phyloP scores from a whole-genome alignment of 2,329 filamentous ascomycete species.

The Fusarium multiceps region DNA sequence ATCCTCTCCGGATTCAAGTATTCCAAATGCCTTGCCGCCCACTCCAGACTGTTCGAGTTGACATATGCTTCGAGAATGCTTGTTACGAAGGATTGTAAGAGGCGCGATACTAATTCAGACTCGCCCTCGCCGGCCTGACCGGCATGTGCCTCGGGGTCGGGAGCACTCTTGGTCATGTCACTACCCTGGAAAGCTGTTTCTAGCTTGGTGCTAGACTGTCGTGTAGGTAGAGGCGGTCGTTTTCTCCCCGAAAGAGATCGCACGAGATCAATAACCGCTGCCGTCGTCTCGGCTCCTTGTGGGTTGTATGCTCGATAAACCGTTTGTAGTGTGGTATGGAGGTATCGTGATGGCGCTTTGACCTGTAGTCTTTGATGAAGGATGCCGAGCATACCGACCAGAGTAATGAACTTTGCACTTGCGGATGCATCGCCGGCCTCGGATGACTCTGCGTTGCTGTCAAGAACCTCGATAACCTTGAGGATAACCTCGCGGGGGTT shows the following conservation, averaged over 20 bases:
- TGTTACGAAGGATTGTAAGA: slow-evolving; percentile 82
- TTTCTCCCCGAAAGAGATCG: slow-evolving; percentile 75
- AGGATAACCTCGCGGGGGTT: slow-evolving; percentile 86
- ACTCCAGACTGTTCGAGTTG: slow-evolving; percentile 68
- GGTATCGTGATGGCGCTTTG: slow-evolving; percentile 80
- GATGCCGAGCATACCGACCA: slow-evolving; percentile 78
- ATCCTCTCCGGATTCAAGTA: slow-evolving; percentile 72
- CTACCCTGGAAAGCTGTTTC: slow-evolving; percentile 67
- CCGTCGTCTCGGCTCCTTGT: slow-evolving; percentile 73
- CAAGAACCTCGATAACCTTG: slow-evolving; percentile 80
- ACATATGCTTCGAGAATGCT: slow-evolving; percentile 81
- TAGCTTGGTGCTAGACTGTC: slow-evolving; percentile 68
- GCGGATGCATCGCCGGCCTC: slow-evolving; percentile 52
- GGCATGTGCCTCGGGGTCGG: slow-evolving; percentile 68
- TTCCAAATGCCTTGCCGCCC: slow-evolving; percentile 75
- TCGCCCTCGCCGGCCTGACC: slow-evolving; percentile 63
- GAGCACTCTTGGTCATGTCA: slow-evolving; percentile 65
- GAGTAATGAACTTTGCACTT: slow-evolving; percentile 70
- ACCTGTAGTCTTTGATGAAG: slow-evolving; percentile 81
- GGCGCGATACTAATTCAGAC: slow-evolving; percentile 67
- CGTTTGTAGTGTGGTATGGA: slow-evolving; percentile 80
- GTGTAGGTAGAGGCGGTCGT: slow-evolving; percentile 69
- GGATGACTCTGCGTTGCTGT: slow-evolving; percentile 57
- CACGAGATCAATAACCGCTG: slow-evolving; percentile 76
- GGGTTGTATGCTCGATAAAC: slow-evolving; percentile 74